Conservation (phyloP, 2,329 filamentous ascomycete species). For the Aureobasidium pullulans region DNA sequence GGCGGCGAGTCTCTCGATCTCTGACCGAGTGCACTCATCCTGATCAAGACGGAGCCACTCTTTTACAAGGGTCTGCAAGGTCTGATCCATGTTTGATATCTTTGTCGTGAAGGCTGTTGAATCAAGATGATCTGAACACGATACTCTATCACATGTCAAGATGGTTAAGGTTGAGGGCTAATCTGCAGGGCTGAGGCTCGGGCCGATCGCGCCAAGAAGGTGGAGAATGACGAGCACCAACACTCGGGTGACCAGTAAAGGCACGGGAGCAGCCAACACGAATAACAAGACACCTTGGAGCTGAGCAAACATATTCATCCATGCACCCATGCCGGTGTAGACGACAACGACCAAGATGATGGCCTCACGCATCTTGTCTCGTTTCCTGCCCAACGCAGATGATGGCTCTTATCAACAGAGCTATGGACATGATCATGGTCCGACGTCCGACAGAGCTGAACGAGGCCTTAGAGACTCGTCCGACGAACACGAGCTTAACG, state of each 20-base stretch:
- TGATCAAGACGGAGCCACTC: slow-evolving; percentile 54
- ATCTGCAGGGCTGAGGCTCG: background rate
- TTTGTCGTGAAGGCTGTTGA: background rate
- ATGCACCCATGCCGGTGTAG: background rate
- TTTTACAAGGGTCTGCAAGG: slow-evolving; percentile 38
- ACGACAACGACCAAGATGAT: slow-evolving; percentile 31
- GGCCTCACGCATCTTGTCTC: slow-evolving; percentile 48
- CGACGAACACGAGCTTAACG: slow-evolving; percentile 50
- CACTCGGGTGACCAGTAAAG: slow-evolving; percentile 7
- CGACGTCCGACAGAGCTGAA: slow-evolving; percentile 30
- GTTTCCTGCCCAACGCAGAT: slow-evolving; percentile 37
- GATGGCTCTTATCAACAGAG: slow-evolving; percentile 31
- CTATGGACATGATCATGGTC: slow-evolving; percentile 28
- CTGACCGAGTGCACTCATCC: slow-evolving; percentile 45
- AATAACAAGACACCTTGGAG: background rate
- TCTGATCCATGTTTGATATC: background rate
- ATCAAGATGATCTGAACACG: background rate
- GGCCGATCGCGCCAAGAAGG: background rate
- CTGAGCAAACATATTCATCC: background rate
- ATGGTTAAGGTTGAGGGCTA: background rate
- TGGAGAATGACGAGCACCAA: background rate
- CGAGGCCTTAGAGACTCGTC: slow-evolving; percentile 44
- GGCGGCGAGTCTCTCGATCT: slow-evolving; percentile 47
- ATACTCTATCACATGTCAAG: background rate
- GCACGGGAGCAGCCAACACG: background rate